Percentiles rank a stretch among this genome's conserved stretches.
These are phyloP conservation scores for Cladosporium sp. DNA, from an alignment of 2,329 filamentous ascomycete genomes.

Conservation along the genomic window DNA sequence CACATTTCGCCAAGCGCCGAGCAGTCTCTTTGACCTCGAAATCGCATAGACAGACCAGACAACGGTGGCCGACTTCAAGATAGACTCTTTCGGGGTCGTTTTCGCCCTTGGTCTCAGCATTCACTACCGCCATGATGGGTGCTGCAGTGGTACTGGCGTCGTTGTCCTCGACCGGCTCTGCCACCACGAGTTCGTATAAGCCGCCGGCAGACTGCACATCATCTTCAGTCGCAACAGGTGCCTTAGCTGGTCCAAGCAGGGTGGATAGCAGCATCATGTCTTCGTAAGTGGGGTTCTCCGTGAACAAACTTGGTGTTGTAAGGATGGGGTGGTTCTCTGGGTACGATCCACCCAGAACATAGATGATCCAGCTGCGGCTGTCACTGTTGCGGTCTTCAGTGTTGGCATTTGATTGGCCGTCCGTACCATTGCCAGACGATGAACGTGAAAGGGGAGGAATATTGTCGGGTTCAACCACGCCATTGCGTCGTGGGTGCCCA, in stretches of 20 bases:
- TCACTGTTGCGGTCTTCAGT: conserved; percentile 29
- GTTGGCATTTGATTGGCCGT: conserved; percentile 34
- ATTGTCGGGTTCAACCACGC: conserved; percentile 55
- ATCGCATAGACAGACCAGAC: conserved; percentile 63
- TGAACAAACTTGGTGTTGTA: conserved; percentile 65
- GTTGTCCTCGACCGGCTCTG: conserved; percentile 21
- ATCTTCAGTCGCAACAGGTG: conserved; percentile 61
- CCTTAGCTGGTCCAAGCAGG: conserved; percentile 63
- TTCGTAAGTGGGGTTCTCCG: conserved; percentile 67
- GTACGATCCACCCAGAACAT: conserved; percentile 65
- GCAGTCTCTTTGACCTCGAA: conserved; percentile 60
- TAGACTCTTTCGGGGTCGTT: conserved; percentile 25
- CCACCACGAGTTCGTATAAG: conserved; percentile 47
- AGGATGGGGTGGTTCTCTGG: conserved; percentile 67
- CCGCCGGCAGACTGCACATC: conserved; percentile 61
- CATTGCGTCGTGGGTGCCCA: conserved; percentile 59
- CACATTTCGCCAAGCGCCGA: conserved; percentile 58
- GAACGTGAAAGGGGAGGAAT: conserved; percentile 46
- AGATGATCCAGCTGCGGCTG: conserved; percentile 67
- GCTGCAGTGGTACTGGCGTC: conserved; percentile 21
- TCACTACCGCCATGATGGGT: conserved; percentile 32
- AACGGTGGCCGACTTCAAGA: conserved; percentile 48
- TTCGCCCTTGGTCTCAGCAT: conserved; percentile 20
- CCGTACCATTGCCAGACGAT: conserved; percentile 27
- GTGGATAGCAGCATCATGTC: conserved; percentile 68